Conservation (phyloP, 441 rosid genomes). For the Lepidium campestre region DNA sequence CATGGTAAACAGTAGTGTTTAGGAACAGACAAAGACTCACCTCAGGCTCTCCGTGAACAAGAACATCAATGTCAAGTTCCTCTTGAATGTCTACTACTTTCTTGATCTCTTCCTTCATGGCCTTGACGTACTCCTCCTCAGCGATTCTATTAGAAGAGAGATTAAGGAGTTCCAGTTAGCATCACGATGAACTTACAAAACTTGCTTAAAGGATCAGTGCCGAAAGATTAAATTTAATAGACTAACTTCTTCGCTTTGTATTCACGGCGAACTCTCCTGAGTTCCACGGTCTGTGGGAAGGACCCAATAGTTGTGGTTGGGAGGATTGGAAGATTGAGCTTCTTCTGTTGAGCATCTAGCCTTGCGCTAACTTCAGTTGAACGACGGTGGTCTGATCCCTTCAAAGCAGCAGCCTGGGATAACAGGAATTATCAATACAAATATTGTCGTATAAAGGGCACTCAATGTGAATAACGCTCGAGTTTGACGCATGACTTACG, state of each 20-base stretch:
- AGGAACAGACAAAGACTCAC: slow-evolving; percentile 28
- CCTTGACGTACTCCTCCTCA: slow-evolving; percentile 68
- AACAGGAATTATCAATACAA: slow-evolving; percentile 6
- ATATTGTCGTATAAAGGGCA: not conserved
- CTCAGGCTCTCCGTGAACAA: slow-evolving; percentile 99
- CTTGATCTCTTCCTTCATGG: slow-evolving; percentile 85
- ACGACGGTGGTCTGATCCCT: slow-evolving; percentile 87
- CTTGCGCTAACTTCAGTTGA: slow-evolving; percentile 80
- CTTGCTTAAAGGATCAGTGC: not conserved
- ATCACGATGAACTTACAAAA: not conserved
- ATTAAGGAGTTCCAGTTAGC: slow-evolving; percentile 6
- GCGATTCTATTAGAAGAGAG: slow-evolving; percentile 49
- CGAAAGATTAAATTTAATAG: not conserved
- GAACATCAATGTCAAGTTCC: slow-evolving; percentile 92
- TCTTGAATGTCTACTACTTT: slow-evolving; percentile 86
- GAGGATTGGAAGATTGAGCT: slow-evolving; percentile 92
- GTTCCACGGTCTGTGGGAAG: slow-evolving; percentile 89
- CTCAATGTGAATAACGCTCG: not conserved
- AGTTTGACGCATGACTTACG: slow-evolving; percentile 41
- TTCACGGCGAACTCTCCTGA: slow-evolving; percentile 94
- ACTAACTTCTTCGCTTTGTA: slow-evolving; percentile 96
- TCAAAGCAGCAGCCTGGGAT: slow-evolving; percentile 86
- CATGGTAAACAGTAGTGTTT: not conserved
- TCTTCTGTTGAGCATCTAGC: slow-evolving; percentile 92
- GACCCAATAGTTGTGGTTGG: slow-evolving; percentile 98